Evolutionary conservation across 2,329 filamentous ascomycete genomes (phyloP), one percentile per base, ranked within the genome.

Genomic region (Dactylonectria estremocensis): DNA sequence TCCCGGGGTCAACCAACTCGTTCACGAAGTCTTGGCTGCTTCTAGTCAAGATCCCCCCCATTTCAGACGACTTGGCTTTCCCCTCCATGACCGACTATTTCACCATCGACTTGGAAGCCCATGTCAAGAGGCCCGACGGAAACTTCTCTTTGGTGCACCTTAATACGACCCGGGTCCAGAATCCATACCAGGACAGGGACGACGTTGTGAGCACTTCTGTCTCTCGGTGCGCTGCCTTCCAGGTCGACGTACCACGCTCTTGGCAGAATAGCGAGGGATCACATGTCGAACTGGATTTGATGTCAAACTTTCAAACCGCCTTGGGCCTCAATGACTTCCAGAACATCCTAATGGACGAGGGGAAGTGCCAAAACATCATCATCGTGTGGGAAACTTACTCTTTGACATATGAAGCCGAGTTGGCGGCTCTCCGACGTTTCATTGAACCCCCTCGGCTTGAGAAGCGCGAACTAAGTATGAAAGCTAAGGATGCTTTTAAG

Each of bases 301-400:
- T 92, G 90, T 62, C 88, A 80, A 84, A 90, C 86, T 81, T 92
- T 89, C 83, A 91, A 86, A 77, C 90, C 86, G 77, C 88, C 85
- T 16, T 87, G 84, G 0, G 65, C 4, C 70, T 78, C 0, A 66
- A 72, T 1, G 70, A 77, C 7, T 57, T 74, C 5, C 6, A 40
- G 2, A 66, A 43, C 5, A 58, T 78, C 1, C 52, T n/a, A 0
- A 7, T 79, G 1, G 68, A 71, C 7, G 37, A 73, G 1, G 3
- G 55, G 0, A 72, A 66, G 1, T 48, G 52, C 1, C 76, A 78
- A 14, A 59, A 69, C 0, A 69, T 81, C 6, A 72, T 53, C 2
- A 79, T 81, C 3, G 59, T 64, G 0, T 80, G 77, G 77, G 74
- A 80, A 0, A 68, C 66, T 0, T 71, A 37, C 8, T 77, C 76